Evolutionary conservation across 495 filamentous ascomycete genomes (phyloP).

Genomic region (Pyronema domesticum): DNA sequence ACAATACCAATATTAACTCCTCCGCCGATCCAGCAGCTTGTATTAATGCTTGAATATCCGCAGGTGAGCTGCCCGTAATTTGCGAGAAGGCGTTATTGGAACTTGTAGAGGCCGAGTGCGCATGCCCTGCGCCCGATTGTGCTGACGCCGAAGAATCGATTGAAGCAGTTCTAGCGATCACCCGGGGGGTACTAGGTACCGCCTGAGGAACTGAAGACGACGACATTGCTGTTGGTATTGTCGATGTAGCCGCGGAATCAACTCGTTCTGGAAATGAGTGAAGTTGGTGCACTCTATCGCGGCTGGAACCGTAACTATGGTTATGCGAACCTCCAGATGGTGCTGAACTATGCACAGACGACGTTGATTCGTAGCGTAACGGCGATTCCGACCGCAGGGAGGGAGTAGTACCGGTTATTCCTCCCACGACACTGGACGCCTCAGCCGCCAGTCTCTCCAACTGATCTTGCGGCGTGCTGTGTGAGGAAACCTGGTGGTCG

Average conservation of each 20-base stretch:
- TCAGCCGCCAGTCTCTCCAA: conserved; percentile 21
- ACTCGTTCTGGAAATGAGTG: conserved; percentile 15
- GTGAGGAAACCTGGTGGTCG: conserved; percentile 2
- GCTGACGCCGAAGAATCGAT: conserved; percentile 49
- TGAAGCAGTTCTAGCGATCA: conserved; percentile 29
- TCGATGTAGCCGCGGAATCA: background rate
- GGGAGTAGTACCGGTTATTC: conserved; percentile 11
- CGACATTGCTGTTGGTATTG: background rate
- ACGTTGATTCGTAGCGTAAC: conserved; percentile 6
- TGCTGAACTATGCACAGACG: conserved; percentile 9
- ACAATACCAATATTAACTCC: conserved; percentile 66
- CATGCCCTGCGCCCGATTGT: conserved; percentile 11
- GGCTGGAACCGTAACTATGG: conserved; percentile 2
- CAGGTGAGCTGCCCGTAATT: conserved; percentile 31
- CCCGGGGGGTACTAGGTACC: background rate
- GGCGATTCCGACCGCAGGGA: conserved; percentile 3
- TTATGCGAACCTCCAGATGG: conserved; percentile 10
- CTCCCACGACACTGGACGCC: conserved; percentile 18
- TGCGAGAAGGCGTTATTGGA: conserved; percentile 43
- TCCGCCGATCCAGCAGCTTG: conserved; percentile 76
- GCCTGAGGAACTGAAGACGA: background rate
- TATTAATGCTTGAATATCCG: conserved; percentile 57
- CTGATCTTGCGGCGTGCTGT: conserved; percentile 17
- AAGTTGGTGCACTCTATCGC: conserved; percentile 14
- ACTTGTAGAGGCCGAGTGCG: conserved; percentile 35